These are phyloP conservation scores for Stagonosporopsis tanaceti DNA, from an alignment of 2,329 filamentous ascomycete genomes.

Conservation along the genomic window DNA sequence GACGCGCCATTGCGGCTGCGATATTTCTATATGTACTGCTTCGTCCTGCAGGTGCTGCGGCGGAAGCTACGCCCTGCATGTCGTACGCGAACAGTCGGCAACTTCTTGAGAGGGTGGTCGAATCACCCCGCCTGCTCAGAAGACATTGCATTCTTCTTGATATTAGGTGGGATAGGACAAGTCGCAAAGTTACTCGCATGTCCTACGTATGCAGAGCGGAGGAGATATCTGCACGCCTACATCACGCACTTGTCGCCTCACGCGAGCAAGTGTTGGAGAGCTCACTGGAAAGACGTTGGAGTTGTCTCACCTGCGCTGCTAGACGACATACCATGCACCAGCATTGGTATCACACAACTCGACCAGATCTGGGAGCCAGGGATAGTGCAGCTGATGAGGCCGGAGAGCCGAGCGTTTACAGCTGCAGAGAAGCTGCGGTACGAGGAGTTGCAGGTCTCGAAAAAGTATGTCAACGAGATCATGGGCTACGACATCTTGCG, in stretches of 20 bases:
- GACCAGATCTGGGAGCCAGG: slow-evolving; percentile 48
- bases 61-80: slow-evolving; percentile 43
- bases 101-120: slow-evolving; percentile 43
- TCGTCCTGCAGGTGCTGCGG: slow-evolving; percentile 45
- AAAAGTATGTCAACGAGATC: slow-evolving; percentile 47
- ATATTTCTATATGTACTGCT: slow-evolving; percentile 50
- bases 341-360: slow-evolving; percentile 47
- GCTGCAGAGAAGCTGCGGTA: slow-evolving; percentile 40
- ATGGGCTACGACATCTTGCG: slow-evolving; percentile 49
- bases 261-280: slow-evolving; percentile 45
- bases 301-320: slow-evolving; percentile 45
- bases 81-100: slow-evolving; percentile 40
- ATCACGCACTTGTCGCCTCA: slow-evolving; percentile 47
- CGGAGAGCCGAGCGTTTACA: slow-evolving; percentile 40
- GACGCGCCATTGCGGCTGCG: slow-evolving; percentile 45
- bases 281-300: slow-evolving; percentile 46
- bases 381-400: slow-evolving; percentile 43
- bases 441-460: slow-evolving; percentile 36
- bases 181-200: slow-evolving; percentile 46
- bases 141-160: slow-evolving; percentile 47
- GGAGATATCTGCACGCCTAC: slow-evolving; percentile 43
- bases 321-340: slow-evolving; percentile 47
- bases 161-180: slow-evolving; percentile 46
- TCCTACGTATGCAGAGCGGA: slow-evolving; percentile 42
- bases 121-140: slow-evolving; percentile 44